Percentiles rank a stretch among this genome's conserved stretches.
phyloP scores from a whole-genome alignment of 148 eudicot species.

The Drosera capensis region DNA sequence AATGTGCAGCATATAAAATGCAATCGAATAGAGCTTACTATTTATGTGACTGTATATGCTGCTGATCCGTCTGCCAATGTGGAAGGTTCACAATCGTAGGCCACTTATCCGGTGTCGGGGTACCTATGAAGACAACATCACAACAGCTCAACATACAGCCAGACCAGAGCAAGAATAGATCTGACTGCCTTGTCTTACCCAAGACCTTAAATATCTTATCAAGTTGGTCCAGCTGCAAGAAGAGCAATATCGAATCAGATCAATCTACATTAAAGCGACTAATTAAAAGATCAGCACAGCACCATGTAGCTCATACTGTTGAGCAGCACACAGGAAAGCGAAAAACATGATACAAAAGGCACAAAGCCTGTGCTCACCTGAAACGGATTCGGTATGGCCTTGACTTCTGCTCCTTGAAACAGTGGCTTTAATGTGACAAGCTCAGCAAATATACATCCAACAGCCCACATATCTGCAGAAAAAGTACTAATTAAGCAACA shows the following conservation, averaged over 20 bases:
- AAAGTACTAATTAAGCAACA: neutral
- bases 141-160: constrained; percentile 8
- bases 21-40: constrained; percentile 34
- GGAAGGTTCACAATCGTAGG: constrained; percentile 90
- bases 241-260: no score
- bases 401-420: constrained; percentile 97
- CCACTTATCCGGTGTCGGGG: constrained; percentile 96
- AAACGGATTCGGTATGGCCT: constrained; percentile 83
- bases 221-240: constrained; percentile 90
- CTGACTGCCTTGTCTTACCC: constrained; percentile 34
- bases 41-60: constrained; percentile 78
- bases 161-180: constrained; percentile 11
- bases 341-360: neutral
- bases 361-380: no score
- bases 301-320: neutral
- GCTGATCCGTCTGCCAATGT: constrained; percentile 78
- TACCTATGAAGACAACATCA: constrained; percentile 32
- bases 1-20: neutral
- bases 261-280: constrained; percentile 7
- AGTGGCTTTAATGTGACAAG: constrained; percentile 89
- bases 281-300: constrained; percentile 1
- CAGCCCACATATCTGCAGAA: constrained; percentile 92
- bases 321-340: neutral
- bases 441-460: constrained; percentile 99
- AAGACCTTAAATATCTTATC: constrained; percentile 96